Percentiles rank a stretch among this genome's conserved stretches.
Conservation (phyloP, 108 stramenopile genomes). For the Fragilaria crotonensis region DNA sequence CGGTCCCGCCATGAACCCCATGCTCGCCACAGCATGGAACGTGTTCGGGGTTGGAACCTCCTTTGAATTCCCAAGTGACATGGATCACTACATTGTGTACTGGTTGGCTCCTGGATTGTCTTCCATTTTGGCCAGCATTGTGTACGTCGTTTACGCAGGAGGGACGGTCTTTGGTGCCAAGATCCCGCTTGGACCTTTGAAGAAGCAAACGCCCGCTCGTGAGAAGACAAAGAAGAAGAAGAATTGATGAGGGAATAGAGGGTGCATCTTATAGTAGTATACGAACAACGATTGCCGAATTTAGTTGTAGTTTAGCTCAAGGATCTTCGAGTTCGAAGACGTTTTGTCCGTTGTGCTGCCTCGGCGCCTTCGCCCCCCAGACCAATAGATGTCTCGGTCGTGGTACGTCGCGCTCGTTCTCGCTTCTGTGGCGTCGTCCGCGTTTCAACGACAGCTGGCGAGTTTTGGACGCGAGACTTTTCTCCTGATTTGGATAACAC, state of each 20-base stretch:
- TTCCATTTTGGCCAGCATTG: constrained; percentile 51
- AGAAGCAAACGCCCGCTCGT: constrained; percentile 19
- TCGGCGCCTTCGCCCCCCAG: too few relatives aligned
- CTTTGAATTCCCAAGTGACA: constrained; percentile 48
- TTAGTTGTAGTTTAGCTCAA: not conserved
- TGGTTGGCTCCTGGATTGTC: constrained; percentile 67
- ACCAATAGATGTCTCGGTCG: too few relatives aligned
- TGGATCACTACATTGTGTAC: constrained; percentile 77
- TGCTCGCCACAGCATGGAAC: constrained; percentile 77
- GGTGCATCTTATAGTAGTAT: not conserved
- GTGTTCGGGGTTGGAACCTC: constrained; percentile 52
- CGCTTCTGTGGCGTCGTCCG: too few relatives aligned
- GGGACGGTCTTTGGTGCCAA: constrained; percentile 61
- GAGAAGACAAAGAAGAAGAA: constrained; percentile 45
- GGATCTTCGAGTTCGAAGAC: not conserved
- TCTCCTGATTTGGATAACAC: too few relatives aligned
- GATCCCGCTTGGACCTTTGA: constrained; percentile 69
- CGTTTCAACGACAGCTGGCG: too few relatives aligned
- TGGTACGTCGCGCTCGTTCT: too few relatives aligned
- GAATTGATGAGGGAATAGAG: not conserved
- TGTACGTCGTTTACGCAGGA: constrained; percentile 73
- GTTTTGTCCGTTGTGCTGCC: not conserved
- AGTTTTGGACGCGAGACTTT: too few relatives aligned
- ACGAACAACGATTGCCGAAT: not conserved
- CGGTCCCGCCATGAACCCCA: constrained; percentile 89